Evolutionary conservation across 2,329 filamentous ascomycete species (phyloP).

Genomic region (Coccinonectria pachysandricola): DNA sequence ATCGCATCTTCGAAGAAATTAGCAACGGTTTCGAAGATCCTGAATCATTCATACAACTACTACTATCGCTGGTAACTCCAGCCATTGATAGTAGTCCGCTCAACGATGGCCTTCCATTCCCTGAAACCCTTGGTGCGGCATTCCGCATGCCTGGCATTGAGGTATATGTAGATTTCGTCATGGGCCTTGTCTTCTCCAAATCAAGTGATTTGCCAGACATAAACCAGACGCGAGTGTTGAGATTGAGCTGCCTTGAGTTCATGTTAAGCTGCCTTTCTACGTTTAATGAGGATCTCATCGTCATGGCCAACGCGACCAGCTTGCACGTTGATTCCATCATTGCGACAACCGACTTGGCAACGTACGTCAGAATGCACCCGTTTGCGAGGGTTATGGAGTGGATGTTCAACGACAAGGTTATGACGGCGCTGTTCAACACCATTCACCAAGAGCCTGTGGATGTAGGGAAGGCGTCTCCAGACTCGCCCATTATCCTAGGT

Average conservation of each 20-base stretch:
- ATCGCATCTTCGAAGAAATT: slow-evolving; percentile 63
- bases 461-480: slow-evolving; percentile 60
- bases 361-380: slow-evolving; percentile 80
- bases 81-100: slow-evolving; percentile 49
- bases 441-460: slow-evolving; percentile 67
- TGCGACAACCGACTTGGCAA: slow-evolving; percentile 60
- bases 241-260: slow-evolving; percentile 75
- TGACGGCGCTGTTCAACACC: slow-evolving; percentile 65
- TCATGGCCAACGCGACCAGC: slow-evolving; percentile 70
- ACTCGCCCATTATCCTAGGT: slow-evolving; percentile 73
- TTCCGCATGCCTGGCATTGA: slow-evolving; percentile 77
- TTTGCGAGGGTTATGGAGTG: slow-evolving; percentile 96
- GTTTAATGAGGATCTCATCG: slow-evolving; percentile 90
- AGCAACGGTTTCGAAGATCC: slow-evolving; percentile 75
- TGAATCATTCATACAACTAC: slow-evolving; percentile 69
- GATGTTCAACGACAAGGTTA: slow-evolving; percentile 89
- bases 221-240: slow-evolving; percentile 61
- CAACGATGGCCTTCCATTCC: slow-evolving; percentile 73
- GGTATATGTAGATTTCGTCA: slow-evolving; percentile 81
- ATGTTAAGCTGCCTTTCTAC: slow-evolving; percentile 66
- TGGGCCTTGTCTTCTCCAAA: slow-evolving; percentile 67
- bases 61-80: slow-evolving; percentile 63
- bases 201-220: slow-evolving; percentile 55
- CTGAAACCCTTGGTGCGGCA: slow-evolving; percentile 69
- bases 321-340: slow-evolving; percentile 68